These are phyloP conservation scores for Trametes elegans DNA, from an alignment of 768 basidiomycete genomes.

Conservation along the genomic window DNA sequence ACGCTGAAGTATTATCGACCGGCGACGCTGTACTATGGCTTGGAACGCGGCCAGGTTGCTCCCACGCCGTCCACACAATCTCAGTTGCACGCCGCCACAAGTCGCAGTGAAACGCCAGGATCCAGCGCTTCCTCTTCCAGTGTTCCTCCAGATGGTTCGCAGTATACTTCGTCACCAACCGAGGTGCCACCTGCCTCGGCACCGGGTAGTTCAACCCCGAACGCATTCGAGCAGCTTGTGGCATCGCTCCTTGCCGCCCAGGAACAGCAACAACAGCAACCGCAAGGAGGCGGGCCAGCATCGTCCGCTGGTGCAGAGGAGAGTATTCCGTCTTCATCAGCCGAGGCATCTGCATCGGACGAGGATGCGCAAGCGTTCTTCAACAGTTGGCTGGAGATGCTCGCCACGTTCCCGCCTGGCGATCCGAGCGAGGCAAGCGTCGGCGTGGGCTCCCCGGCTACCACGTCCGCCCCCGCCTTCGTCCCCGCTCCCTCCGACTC, in stretches of 20 bases:
- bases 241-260: slow-evolving; percentile 37
- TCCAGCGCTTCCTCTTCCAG: too few relatives aligned
- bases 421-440: slow-evolving; percentile 18
- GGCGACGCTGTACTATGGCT: slow-evolving; percentile 33
- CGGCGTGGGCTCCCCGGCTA: not conserved
- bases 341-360: not conserved
- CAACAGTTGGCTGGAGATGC: slow-evolving; percentile 26
- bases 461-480: not conserved
- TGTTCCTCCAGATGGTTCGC: too few relatives aligned
- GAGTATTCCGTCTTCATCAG: not conserved
- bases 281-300: slow-evolving; percentile 10
- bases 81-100: not conserved
- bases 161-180: not conserved
- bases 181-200: not conserved
- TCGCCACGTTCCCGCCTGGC: slow-evolving; percentile 24
- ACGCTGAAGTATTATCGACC: slow-evolving; percentile 34
- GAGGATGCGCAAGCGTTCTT: slow-evolving; percentile 19
- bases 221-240: slow-evolving; percentile 40
- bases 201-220: not conserved
- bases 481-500: not conserved
- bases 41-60: slow-evolving; percentile 11
- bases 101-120: not conserved
- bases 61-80: not conserved
- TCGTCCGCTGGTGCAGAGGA: not conserved
- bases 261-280: slow-evolving; percentile 14